Evolutionary conservation across 768 basidiomycete species (phyloP).

Genomic region (Macrolepiota dolichaula): DNA sequence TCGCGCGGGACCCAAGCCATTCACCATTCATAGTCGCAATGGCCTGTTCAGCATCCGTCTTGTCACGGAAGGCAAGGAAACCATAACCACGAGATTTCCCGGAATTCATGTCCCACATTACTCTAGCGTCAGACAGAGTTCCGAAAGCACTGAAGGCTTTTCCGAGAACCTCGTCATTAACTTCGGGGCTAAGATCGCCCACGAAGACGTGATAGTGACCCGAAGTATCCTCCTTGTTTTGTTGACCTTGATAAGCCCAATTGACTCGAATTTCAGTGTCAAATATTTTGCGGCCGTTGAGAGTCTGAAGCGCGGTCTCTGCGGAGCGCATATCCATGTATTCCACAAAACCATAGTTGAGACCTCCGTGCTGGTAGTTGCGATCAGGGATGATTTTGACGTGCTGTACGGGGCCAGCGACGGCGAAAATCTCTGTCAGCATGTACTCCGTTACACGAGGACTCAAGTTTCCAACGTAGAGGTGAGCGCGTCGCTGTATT

Average conservation of each 20-base stretch:
- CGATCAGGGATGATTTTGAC: constrained; percentile 99
- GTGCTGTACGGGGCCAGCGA: constrained; percentile 95
- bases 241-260: constrained; percentile 98
- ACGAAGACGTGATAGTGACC: constrained; percentile 99
- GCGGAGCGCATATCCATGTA: constrained; percentile 99
- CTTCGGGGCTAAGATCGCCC: constrained; percentile 98
- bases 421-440: constrained; percentile 96
- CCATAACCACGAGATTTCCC: constrained; percentile 98
- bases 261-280: constrained; percentile 99
- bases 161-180: constrained; percentile 93
- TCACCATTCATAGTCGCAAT: constrained; percentile 99
- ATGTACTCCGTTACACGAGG: constrained; percentile 99
- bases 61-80: constrained; percentile 98
- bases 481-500: constrained; percentile 83
- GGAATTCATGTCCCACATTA: constrained; percentile 99
- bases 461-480: constrained; percentile 97
- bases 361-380: constrained; percentile 98
- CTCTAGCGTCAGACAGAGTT: constrained; percentile 93
- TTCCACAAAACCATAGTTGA: constrained; percentile 99
- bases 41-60: constrained; percentile 98
- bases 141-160: constrained; percentile 99
- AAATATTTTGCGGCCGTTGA: constrained; percentile 99
- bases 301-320: constrained; percentile 96
- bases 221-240: constrained; percentile 98
- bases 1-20: constrained; percentile 97